Base-by-base conservation (phyloP, 2,329 filamentous ascomycete species). In the Diplocarpon rosae region DNA sequence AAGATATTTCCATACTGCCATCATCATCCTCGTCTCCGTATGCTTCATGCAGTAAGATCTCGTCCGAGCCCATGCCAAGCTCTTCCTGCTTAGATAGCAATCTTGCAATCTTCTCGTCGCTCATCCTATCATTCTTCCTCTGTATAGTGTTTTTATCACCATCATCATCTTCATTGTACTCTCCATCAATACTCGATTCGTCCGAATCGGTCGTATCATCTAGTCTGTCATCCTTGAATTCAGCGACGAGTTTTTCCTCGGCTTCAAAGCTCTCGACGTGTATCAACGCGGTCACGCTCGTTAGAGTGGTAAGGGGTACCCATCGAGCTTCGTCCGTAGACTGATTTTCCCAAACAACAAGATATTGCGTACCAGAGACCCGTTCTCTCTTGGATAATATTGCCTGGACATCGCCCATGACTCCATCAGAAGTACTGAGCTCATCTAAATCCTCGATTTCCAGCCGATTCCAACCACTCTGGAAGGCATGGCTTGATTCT, bases 81-180 rank as follows among this genome's bases (percentile, higher is more conserved):
- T 80, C 75, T 59, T 77, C 72, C 56, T 80, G 73, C 58, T 78
- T 80, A 41, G 73, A 66, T 27, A 83, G 61, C 17, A 81, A 63
- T 32, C 71, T 67, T 32, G 80, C 80, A 32, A 85, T 65, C 15
- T 73, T 69, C 59, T 80, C 78, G 50, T 86, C 73, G 67, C 60
- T 80, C 77, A 55, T 85, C 5, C 59, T 54, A 12, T 63, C 63
- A 15, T 59, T 59, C 37, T 60, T 58, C 28, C 50, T 50, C 44
- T 58, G 53, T n/a, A 53, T 20, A n/a, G 56, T 17, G 20, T 71
- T 48, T 14, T 47, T 48, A 37, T 66, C 63, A 10, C 63, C 58
- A 2, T 66, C 63, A 9, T 68, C 63, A 2, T 66, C 62, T 7
- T 60, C 30, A 32, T 32, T 9, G 9, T 32, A 3, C 30, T 32